Percentiles rank a stretch among this genome's conserved stretches.
Conservation (phyloP, 1,284 basidiomycete species). For the Cryptococcus sp. region DNA sequence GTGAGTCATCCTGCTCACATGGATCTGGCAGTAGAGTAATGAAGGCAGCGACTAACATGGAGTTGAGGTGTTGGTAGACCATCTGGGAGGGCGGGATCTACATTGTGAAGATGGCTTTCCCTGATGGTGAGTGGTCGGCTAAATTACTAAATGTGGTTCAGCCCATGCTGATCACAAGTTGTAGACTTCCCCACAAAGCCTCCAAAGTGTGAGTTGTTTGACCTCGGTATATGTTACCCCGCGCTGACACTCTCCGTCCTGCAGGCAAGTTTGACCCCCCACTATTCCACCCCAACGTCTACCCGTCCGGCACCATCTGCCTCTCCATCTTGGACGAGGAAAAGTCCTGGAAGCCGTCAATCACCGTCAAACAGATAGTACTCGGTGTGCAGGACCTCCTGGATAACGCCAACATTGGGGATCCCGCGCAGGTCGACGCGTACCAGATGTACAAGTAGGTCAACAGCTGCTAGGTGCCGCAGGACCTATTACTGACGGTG, state of each 20-base stretch:
- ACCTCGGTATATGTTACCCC: not conserved
- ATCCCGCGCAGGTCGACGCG: conserved; percentile 94
- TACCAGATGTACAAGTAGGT: conserved; percentile 95
- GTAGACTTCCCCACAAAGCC: conserved; percentile 50
- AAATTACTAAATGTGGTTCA: too few species aligned
- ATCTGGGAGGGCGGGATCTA: conserved; percentile 94
- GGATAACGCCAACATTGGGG: conserved; percentile 89
- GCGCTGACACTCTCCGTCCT: not conserved
- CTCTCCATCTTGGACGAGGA: conserved; percentile 98
- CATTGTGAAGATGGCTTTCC: conserved; percentile 90
- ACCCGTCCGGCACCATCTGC: conserved; percentile 97
- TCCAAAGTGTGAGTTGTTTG: conserved; percentile 44
- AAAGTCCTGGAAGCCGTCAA: conserved; percentile 98
- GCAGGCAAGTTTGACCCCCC: conserved; percentile 95
- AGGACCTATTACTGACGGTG: not conserved
- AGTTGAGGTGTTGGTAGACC: conserved; percentile 59
- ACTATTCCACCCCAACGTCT: conserved; percentile 97
- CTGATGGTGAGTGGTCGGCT: conserved; percentile 77
- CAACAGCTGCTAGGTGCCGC: not conserved
- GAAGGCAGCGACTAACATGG: not conserved
- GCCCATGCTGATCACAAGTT: conserved; percentile 9
- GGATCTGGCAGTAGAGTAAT: not conserved
- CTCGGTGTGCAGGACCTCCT: conserved; percentile 92
- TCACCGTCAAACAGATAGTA: conserved; percentile 97
- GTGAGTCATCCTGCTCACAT: conserved; percentile 55